Evolutionary conservation across 2,329 filamentous ascomycete species (phyloP).

Genomic region (Graphiopsis chlorocephala): DNA sequence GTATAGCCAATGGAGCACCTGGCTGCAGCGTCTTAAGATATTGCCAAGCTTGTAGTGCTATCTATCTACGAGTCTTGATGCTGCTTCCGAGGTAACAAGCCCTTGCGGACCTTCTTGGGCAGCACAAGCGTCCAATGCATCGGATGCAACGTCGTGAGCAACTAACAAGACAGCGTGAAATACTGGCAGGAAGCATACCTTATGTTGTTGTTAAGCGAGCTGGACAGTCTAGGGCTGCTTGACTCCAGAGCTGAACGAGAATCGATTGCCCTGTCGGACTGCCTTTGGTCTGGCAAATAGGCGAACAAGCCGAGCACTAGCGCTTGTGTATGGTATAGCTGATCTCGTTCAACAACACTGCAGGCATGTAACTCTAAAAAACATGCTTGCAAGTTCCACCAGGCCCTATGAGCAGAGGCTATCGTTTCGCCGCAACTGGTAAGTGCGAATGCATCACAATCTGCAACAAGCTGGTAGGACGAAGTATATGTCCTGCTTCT

Average conservation of each 20-base stretch:
- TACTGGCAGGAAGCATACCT: not conserved
- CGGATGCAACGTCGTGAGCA: not conserved
- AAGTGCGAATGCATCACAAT: not conserved
- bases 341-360: not conserved
- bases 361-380: not conserved
- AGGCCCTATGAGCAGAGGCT: not conserved
- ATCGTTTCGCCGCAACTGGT: not conserved
- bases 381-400: not conserved
- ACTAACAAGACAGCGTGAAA: not conserved
- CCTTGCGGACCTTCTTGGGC: not conserved
- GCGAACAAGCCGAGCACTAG: not conserved
- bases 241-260: not conserved
- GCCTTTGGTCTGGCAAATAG: not conserved
- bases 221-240: not conserved
- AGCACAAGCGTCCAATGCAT: not conserved
- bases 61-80: not conserved
- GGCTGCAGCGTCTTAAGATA: not conserved
- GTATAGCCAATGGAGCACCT: not conserved
- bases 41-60: constrained; percentile 1
- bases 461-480: not conserved
- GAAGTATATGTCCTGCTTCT: not conserved
- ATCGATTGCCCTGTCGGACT: not conserved
- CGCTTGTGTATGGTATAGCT: not conserved
- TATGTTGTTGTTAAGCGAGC: not conserved
- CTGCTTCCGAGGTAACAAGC: constrained; percentile 4